Base-by-base conservation (phyloP, 139 green algal genomes). In the Picochlorum sp. region DNA sequence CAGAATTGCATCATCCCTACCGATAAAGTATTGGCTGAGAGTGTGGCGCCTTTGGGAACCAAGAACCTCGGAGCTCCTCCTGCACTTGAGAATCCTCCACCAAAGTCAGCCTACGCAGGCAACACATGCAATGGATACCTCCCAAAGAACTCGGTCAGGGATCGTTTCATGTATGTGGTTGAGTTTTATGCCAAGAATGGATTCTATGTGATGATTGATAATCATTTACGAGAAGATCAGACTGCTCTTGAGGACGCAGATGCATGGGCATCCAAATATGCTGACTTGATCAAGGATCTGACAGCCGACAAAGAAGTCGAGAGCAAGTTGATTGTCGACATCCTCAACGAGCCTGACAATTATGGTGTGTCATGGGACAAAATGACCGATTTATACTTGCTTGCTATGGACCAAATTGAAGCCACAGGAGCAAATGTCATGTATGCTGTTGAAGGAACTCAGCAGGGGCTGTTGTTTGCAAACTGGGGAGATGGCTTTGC, bases 151-250 rank as follows among this genome's bases (percentile, higher is more conserved):
- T 26, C 18, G 5, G 47, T 65, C 20, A 24, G 21, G 16, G 49
- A 77, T 14, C 66, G 79, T 20, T 76, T 78, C 56, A n/a, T 78
- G 26, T 84, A 68, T 66, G 65, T 77, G 6, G 67, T 86, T 30
- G 30, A 77, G 34, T 84, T 76, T 63, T 59, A 82, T 1, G 68
- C 74, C 9, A 49, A 63, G 30, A 83, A 80, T 56, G 76, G 76
- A 23, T 76, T 85, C 44, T 85, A 85, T 63, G 75, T 85, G 11
- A 6, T 81, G n/a, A 50, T 79, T 13, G 79, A 85, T 66, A 69
- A 81, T 57, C 69, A 78, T 45, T 62, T 69, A 26, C 44, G 44
- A 23, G 47, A 65, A 49, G 58, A 65, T 23, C 47, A 49, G 21
- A 49, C 49, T 0, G 58, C 24, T 28, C 58, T 65, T 24, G 58